phyloP scores from a whole-genome alignment of 495 filamentous ascomycete genomes.

The Neurospora terricola region DNA sequence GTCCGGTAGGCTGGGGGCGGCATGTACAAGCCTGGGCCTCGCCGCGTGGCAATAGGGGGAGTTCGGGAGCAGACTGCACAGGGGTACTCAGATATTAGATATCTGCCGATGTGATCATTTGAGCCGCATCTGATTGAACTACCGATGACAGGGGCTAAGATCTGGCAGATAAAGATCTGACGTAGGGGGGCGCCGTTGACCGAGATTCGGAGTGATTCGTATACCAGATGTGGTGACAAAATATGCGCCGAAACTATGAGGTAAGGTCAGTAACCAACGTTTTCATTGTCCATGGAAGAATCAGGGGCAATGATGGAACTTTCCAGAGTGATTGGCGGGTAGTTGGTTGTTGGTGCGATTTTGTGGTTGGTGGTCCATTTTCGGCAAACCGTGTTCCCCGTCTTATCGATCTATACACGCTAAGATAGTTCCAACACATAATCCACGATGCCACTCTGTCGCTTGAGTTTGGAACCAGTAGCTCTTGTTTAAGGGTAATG shows the following conservation, averaged over 20 bases:
- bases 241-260: not conserved
- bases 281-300: not conserved
- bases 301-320: not conserved
- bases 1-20: no score
- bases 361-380: not conserved
- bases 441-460: not conserved
- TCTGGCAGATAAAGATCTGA: not conserved
- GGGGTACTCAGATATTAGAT: no score
- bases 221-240: not conserved
- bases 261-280: not conserved
- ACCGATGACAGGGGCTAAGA: not conserved
- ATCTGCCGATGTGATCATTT: not conserved
- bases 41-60: no score
- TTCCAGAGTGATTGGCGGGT: not conserved
- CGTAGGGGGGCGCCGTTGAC: not conserved
- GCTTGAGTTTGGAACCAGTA: not conserved
- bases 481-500: not conserved
- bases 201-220: not conserved
- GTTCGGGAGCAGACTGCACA: fast-evolving
- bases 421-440: not conserved
- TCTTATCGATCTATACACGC: not conserved
- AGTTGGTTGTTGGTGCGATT: not conserved
- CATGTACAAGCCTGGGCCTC: no score
- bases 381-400: not conserved
- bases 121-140: not conserved